Base-by-base conservation (phyloP, 116 monocot genomes). In the Trichopus zeylanicus region DNA sequence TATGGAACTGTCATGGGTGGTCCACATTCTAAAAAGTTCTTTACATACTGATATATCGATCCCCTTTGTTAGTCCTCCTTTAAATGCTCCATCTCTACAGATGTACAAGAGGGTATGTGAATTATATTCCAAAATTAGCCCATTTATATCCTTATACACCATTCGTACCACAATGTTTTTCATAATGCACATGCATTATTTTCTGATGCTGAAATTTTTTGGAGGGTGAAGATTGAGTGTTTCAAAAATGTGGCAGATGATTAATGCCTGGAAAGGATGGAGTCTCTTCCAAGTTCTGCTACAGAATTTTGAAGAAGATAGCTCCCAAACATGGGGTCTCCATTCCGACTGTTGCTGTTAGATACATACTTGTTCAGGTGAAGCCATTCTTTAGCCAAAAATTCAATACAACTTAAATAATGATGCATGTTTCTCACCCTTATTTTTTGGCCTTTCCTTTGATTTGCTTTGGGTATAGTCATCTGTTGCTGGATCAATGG, bases 1-100 rank as follows among this genome's bases (percentile, higher is more conserved):
- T 95, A 95, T 65, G 95, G 95, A 67, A 95, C 95, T 19, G 86
- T 95, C 28, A 90, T 95, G 90, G 90, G 95, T 24, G 90, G 95
- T 21, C 81, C 90, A 26, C 63, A 90, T 29, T 95, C 95, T 33
- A 87, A 95, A 67, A 95, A 87, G 73, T 95, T 95, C 90, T 63
- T 61, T 95, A 27, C 90, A 87, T 67, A 67, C 89, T 59, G 90
- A 87, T 55, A 11, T 90, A 29, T 78, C 75, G 22, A 87, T 90
- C 55, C 95, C 95, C 20, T 90, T 95, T 56, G 84, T 84, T 20
- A 84, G 84, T 6, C 95, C 95, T 46, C 73, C 95, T 66, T 56
- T 94, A 48, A 94, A 86, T 65, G 89, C 94, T 3, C 94, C 94
- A 23, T 94, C 94, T 49, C 74, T 95, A 47, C 84, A 84, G 67